Base-by-base conservation (phyloP, 1,284 basidiomycete genomes). In the Sporisorium scitamineum region DNA sequence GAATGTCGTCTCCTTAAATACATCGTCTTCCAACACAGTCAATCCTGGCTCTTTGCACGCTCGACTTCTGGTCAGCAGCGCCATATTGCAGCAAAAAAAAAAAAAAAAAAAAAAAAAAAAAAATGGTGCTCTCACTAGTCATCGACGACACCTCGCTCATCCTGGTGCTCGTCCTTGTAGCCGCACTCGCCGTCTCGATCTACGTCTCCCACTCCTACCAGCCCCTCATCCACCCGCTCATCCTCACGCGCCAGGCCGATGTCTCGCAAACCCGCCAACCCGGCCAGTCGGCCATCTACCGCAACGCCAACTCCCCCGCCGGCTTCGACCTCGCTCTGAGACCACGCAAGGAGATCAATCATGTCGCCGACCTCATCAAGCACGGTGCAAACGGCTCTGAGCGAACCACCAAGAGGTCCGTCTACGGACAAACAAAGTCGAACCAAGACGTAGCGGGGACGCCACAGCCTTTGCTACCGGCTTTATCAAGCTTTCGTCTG, bases 191-290 rank as follows among this genome's bases (percentile, higher is more conserved):
- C 7, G 20, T 68, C 7, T 74, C 77, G 9, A 70, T 82, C 61
- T 79, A 76, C 62, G 37, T 76, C 37, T 68, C 76, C 5, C 61
- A 74, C 3, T 69, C 69, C 48, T 80, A 81, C 44, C 79, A 79
- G 54, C 84, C 84, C 3, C 59, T 79, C 47, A 75, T 84, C 44
- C 83, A 85, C 63, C 84, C 83, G 5, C 76, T 85, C 48, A 83
- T 85, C 62, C 73, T 85, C 48, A 66, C 76, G 1, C 66, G 78
- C 5, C 84, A 85, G 56, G 76, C 84, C 11, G 83, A 85, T 31
- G 79, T 80, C 55, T 81, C 84, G 5, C 66, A 75, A 7, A 78
- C 81, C 2, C 76, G 77, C 4, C 64, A 77, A 32, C 71, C 70
- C 14, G 55, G 54, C 37, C 77, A 85, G 56, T 85, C 84, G 18